Base-by-base conservation (phyloP, 352 stramenopile species). In the Peronospora belbahrii region DNA sequence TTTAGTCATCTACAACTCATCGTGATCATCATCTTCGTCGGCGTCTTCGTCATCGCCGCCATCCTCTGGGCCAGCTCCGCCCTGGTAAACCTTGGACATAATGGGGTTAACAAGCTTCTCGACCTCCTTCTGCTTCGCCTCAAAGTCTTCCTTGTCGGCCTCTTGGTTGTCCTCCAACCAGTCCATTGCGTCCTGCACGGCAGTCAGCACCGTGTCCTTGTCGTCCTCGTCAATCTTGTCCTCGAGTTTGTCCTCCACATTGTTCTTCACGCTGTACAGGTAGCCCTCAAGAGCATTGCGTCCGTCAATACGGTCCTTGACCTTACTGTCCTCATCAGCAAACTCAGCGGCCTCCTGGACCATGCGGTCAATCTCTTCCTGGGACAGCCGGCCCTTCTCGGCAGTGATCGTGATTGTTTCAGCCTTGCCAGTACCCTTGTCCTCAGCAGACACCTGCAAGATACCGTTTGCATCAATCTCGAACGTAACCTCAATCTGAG, bases 351-450 rank as follows among this genome's bases (percentile, higher is more conserved):
- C 97, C 66, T 99, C 96, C 48, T 85, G 67, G 20, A 99, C 95
- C 97, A 99, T 99, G 55, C 95, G 86, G 56, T 99, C 90, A 62
- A 99, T 99, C 63, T 99, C 97, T 43, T 98, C 97, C 57, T 98
- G 79, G 22, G 85, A 97, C 37, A 99, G 77, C 76, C 97, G 92
- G 46, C 96, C 96, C 82, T 98, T 99, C 61, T 99, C 96, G 23
- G 92, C 89, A 36, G 95, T 98, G 65, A 99, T 99, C 59, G 95
- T 99, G 65, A 99, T 99, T 78, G 97, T 97, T 59, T 88, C 70
- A 6, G 74, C 72, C 84, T 98, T 99, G 54, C 96, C 95, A n/a
- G 96, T 99, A 62, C 88, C 93, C 85, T 99, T 98, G 72, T 99
- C 96, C 61, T 97, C 78, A 19, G 97, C 97, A 43, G 80, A 92